Conservation (phyloP, 805 yeast species). For the Yarrowia deformans region DNA sequence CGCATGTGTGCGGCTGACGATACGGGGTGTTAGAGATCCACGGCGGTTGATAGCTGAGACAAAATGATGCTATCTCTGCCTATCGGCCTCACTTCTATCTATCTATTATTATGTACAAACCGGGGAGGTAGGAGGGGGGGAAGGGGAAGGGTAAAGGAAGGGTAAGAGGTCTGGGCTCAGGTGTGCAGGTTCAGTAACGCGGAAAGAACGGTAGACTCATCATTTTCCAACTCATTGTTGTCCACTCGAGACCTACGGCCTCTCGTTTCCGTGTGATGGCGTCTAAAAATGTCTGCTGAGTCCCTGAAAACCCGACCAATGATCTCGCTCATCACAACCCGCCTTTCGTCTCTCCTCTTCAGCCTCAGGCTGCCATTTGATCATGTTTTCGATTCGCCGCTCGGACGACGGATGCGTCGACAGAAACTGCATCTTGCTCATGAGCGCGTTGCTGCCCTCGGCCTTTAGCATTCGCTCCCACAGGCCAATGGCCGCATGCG, state of each 20-base stretch:
- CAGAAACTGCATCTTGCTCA: slow-evolving; percentile 59
- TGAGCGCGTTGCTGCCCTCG: slow-evolving; percentile 51
- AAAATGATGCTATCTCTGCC: no score
- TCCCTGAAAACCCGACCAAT: slow-evolving; percentile 1
- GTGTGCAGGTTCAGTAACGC: no score
- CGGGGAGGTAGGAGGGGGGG: no score
- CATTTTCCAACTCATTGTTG: no score
- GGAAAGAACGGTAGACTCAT: no score
- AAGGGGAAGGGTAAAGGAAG: no score
- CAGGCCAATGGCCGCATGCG: slow-evolving; percentile 71
- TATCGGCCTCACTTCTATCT: slow-evolving; percentile 8
- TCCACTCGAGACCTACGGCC: background rate
- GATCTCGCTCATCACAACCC: slow-evolving; percentile 50
- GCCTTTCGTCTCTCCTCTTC: slow-evolving; percentile 52
- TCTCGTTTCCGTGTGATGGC: no score
- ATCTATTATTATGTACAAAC: slow-evolving; percentile 14
- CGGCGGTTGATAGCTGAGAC: no score
- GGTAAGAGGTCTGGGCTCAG: no score
- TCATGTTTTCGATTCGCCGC: slow-evolving; percentile 73
- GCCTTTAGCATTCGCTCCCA: slow-evolving; percentile 82
- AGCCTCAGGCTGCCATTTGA: slow-evolving; percentile 64
- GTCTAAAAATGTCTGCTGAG: background rate
- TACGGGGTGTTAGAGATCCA: no score
- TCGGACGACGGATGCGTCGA: slow-evolving; percentile 89
- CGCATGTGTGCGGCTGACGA: no score